These are phyloP conservation scores for Camellia lanceoleosa DNA, from an alignment of 148 eudicot genomes.

Conservation along the genomic window DNA sequence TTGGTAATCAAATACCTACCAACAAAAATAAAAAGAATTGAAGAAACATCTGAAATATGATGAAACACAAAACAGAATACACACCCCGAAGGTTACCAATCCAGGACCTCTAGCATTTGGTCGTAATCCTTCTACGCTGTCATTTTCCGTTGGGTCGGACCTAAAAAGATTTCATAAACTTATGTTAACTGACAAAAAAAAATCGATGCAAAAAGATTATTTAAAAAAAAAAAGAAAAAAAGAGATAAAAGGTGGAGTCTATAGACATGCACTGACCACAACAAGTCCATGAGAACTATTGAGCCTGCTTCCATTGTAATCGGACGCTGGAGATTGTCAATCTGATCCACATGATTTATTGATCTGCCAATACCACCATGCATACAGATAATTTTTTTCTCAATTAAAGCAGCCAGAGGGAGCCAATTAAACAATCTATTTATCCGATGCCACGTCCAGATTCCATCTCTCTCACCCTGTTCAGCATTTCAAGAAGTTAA, in stretches of 20 bases:
- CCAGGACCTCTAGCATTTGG: conserved; percentile 99
- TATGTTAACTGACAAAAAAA: neutral
- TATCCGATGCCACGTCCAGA: conserved; percentile 95
- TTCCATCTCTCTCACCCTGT: conserved; percentile 97
- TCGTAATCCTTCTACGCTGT: conserved; percentile 91
- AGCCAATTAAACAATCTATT: conserved; percentile 98
- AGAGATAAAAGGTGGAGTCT: too few relatives aligned
- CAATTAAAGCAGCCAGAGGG: conserved; percentile 96
- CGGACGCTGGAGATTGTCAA: conserved; percentile 90
- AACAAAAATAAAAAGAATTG: neutral
- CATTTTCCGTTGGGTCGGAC: conserved; percentile 99
- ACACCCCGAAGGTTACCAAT: conserved; percentile 89
- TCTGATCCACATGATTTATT: conserved; percentile 90
- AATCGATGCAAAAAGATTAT: neutral
- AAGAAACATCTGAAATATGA: neutral
- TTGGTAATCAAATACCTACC: too few relatives aligned
- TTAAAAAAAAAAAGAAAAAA: neutral
- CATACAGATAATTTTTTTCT: conserved; percentile 97
- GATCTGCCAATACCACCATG: conserved; percentile 99
- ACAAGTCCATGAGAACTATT: conserved; percentile 87
- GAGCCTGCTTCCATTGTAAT: conserved; percentile 98
- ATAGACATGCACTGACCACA: conserved; percentile 52
- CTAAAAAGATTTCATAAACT: conserved; percentile 34
- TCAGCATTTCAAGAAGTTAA: conserved; percentile 14
- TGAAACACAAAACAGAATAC: conserved; percentile 25